phyloP scores from a whole-genome alignment of 768 basidiomycete species.

The Mycena rebaudengoi region DNA sequence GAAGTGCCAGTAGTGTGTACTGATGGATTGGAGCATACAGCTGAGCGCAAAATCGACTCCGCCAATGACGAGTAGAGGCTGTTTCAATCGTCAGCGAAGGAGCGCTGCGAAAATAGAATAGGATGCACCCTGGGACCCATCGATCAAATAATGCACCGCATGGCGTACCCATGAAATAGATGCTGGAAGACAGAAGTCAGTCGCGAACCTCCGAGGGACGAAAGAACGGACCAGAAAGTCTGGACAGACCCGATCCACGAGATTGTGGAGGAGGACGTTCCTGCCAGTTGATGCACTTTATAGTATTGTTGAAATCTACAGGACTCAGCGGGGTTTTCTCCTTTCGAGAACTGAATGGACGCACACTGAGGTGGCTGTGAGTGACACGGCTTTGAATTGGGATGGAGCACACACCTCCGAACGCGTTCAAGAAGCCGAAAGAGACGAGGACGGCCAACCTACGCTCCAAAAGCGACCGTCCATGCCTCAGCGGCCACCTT shows the following conservation, averaged over 20 bases:
- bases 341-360: not conserved
- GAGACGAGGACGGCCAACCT: conserved; percentile 29
- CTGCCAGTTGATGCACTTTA: conserved; percentile 26
- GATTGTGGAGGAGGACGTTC: conserved; percentile 30
- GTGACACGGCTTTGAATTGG: not conserved
- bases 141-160: conserved; percentile 28
- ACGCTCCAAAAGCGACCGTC: conserved; percentile 25
- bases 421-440: conserved; percentile 29
- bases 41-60: conserved; percentile 9
- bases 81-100: not conserved
- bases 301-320: conserved; percentile 35
- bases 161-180: conserved; percentile 27
- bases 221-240: conserved; percentile 22
- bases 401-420: conserved; percentile 22
- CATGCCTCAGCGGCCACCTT: conserved; percentile 28
- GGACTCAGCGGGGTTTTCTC: not conserved
- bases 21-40: conserved; percentile 17
- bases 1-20: conserved; percentile 60
- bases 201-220: not conserved
- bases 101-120: not conserved
- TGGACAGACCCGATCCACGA: conserved; percentile 38
- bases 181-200: conserved; percentile 2
- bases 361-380: conserved; percentile 2
- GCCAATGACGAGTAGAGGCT: conserved; percentile 13
- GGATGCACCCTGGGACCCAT: conserved; percentile 20